phyloP scores from a whole-genome alignment of 192 early-diverging fungal genomes.

The Cladochytrium replicatum region DNA sequence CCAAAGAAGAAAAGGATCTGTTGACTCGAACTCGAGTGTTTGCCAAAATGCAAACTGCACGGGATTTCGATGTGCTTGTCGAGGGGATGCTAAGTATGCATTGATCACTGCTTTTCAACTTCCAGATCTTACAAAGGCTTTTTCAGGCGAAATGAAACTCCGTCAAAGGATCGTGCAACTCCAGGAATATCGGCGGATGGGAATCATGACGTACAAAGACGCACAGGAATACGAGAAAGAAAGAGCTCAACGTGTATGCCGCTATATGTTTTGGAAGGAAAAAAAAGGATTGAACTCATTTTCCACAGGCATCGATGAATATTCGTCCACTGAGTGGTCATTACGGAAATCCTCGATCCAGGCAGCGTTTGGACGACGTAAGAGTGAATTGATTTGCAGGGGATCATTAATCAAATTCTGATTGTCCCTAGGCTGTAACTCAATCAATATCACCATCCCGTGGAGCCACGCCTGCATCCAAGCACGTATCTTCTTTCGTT shows the following conservation, averaged over 20 bases:
- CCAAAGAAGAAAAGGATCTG: conserved; percentile 84
- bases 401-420: neutral
- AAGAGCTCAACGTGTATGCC: conserved; percentile 20
- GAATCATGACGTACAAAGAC: conserved; percentile 65
- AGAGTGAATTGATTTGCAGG: neutral
- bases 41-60: conserved; percentile 70
- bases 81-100: conserved; percentile 53
- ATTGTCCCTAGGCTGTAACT: neutral
- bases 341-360: neutral
- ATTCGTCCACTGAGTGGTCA: too few relatives aligned
- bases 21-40: conserved; percentile 70
- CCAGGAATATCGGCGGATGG: conserved; percentile 83
- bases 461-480: neutral
- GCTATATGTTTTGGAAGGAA: neutral
- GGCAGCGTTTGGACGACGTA: neutral
- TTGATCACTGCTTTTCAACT: conserved; percentile 17
- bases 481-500: conserved; percentile 1
- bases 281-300: neutral
- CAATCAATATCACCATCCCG: neutral
- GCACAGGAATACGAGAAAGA: conserved; percentile 60
- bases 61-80: conserved; percentile 72
- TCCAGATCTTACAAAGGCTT: neutral
- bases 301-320: too few relatives aligned
- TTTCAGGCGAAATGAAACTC: conserved; percentile 62
- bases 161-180: conserved; percentile 71